Conservation (phyloP, 2,329 filamentous ascomycete genomes). For the Fusarium gaditjirri region DNA sequence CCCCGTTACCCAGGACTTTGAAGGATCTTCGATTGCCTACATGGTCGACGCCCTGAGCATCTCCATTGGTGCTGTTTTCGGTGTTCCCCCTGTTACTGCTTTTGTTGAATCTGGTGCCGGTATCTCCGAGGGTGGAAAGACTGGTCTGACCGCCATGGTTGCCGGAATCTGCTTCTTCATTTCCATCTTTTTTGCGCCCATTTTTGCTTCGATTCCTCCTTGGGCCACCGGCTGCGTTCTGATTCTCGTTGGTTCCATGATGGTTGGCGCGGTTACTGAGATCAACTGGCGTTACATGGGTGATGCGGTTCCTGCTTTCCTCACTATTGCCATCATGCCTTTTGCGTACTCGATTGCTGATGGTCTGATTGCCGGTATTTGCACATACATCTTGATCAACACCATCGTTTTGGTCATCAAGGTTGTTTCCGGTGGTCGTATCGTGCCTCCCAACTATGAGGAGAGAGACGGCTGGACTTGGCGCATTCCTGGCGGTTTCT, state of each 20-base stretch:
- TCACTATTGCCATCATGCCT: conserved; percentile 87
- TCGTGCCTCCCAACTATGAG: conserved; percentile 79
- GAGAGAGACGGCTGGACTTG: conserved; percentile 85
- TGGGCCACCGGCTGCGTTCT: conserved; percentile 93
- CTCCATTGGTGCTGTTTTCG: conserved; percentile 81
- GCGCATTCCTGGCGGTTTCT: conserved; percentile 76
- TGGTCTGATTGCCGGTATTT: conserved; percentile 83
- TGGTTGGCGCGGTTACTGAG: conserved; percentile 80
- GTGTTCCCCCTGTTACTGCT: conserved; percentile 83
- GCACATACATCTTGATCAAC: conserved; percentile 82
- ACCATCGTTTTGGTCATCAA: conserved; percentile 75
- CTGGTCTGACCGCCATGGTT: conserved; percentile 82
- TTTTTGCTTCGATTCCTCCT: conserved; percentile 88
- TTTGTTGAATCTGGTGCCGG: conserved; percentile 92
- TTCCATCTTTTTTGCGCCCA: conserved; percentile 88
- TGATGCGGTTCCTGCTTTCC: conserved; percentile 84
- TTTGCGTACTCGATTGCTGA: conserved; percentile 92
- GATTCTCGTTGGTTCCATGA: conserved; percentile 87
- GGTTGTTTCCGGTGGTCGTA: conserved; percentile 71
- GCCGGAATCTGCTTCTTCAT: conserved; percentile 88
- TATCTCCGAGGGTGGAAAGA: conserved; percentile 87
- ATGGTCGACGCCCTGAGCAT: conserved; percentile 83
- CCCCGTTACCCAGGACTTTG: conserved; percentile 85
- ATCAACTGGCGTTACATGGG: conserved; percentile 92
- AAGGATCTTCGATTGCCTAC: conserved; percentile 85